Percentiles rank a stretch among this genome's conserved stretches.
These are phyloP conservation scores for Trametes meyenii DNA, from an alignment of 768 basidiomycete species.

Conservation along the genomic window DNA sequence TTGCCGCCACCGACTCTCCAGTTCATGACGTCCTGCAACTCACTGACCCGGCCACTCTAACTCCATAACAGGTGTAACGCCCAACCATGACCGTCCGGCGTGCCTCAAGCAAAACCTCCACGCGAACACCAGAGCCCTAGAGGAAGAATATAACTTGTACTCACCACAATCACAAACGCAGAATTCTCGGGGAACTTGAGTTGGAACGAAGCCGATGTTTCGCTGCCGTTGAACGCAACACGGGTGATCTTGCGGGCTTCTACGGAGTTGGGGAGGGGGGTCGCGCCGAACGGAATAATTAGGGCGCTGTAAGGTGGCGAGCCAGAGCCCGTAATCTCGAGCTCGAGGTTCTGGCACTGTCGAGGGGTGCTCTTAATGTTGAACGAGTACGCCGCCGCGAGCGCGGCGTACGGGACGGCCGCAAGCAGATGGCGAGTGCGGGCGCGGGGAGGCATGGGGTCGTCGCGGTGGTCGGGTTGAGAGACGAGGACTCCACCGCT, in stretches of 20 bases:
- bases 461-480: slow-evolving; percentile 8
- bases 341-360: slow-evolving; percentile 68
- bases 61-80: neutral
- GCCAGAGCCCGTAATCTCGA: slow-evolving; percentile 63
- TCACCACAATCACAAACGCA: slow-evolving; percentile 76
- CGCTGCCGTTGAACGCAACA: slow-evolving; percentile 49
- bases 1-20: neutral
- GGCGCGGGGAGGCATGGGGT: neutral
- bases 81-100: neutral
- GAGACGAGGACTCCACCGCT: slow-evolving; percentile 10
- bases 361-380: slow-evolving; percentile 49
- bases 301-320: slow-evolving; percentile 68
- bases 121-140: too few relatives aligned
- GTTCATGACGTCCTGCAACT: neutral
- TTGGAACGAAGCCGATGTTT: slow-evolving; percentile 50
- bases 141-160: slow-evolving; percentile 33
- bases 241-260: slow-evolving; percentile 67
- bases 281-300: slow-evolving; percentile 67
- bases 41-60: neutral
- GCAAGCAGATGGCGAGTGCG: slow-evolving; percentile 8
- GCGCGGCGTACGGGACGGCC: slow-evolving; percentile 29
- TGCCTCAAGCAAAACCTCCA: too few relatives aligned
- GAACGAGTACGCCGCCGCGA: slow-evolving; percentile 46
- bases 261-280: slow-evolving; percentile 58
- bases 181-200: slow-evolving; percentile 68